Base-by-base conservation (phyloP, 2,329 filamentous ascomycete genomes). In the Sporothrix pseudoabietina region DNA sequence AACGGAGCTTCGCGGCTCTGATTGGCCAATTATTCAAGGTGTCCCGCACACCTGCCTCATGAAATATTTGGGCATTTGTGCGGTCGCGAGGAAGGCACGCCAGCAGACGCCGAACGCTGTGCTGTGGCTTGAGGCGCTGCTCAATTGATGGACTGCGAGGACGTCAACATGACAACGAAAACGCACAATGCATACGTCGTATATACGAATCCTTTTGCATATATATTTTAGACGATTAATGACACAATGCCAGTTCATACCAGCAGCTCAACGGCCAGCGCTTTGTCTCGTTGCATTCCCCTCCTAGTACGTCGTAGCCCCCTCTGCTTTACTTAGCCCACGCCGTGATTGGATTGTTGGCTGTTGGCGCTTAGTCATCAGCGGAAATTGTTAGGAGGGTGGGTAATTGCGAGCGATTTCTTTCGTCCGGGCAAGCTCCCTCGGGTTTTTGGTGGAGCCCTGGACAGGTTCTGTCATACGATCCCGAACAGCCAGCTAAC, bases 401-500 rank as follows among this genome's bases (percentile, higher is more conserved):
- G 71, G 71, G 75, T 75, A 76, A 76, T 76, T 74, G 52, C 75
- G 75, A 76, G 75, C 74, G 75, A 76, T 76, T 76, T 76, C 75
- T 76, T 76, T 76, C 75, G 75, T 73, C 75, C 74, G 69, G 66
- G 49, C 65, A 61, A 75, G 73, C 73, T 75, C 55, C 71, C 71
- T 73, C 71, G 74, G 74, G 52, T 49, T 70, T 74, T 47, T 72
- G 72, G 75, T 76, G 75, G 75, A 73, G 73, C 75, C 73, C 69
- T 59, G 32, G n/a, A 26, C 63, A 65, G 69, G 63, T 75, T 71
- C 63, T 74, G 75, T 77, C 76, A 77, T 77, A 77, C 76, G 76
- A 77, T 77, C 49, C 71, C 72, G 70, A 65, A 30, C 35, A 65
- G 41, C 71, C 71, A 69, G 30, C 66, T 35, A 41, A 69, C 47